A percentile compares a stretch with the other conserved stretches of the same genome.
These are phyloP conservation scores for Phlyctochytrium arcticum DNA, from an alignment of 192 early-diverging fungal species.

Conservation along the genomic window DNA sequence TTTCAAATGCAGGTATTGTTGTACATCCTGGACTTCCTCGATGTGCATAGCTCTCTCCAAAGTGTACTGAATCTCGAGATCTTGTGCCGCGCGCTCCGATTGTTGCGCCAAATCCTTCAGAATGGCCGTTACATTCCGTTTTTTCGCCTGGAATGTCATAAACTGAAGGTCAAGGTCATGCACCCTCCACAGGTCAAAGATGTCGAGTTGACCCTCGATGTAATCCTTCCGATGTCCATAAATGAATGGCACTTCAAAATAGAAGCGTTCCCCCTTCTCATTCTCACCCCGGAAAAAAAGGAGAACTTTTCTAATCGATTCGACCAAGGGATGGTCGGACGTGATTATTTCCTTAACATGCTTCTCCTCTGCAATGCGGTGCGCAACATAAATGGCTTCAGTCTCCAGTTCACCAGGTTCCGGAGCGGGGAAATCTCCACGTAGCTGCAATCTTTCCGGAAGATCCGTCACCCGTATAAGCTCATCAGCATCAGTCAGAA, in stretches of 20 bases:
- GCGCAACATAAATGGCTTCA: slow-evolving; percentile 32
- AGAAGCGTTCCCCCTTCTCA: slow-evolving; percentile 3
- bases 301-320: slow-evolving; percentile 52
- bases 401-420: slow-evolving; percentile 33
- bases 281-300: slow-evolving; percentile 66
- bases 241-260: slow-evolving; percentile 88
- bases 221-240: slow-evolving; percentile 81
- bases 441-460: slow-evolving; percentile 75
- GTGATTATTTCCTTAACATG: not conserved
- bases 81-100: slow-evolving; percentile 45
- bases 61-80: slow-evolving; percentile 41
- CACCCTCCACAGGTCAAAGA: slow-evolving; percentile 82
- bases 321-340: slow-evolving; percentile 6
- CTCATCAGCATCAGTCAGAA: slow-evolving; percentile 92
- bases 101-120: slow-evolving; percentile 43
- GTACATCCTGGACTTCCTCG: slow-evolving; percentile 42
- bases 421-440: slow-evolving; percentile 24
- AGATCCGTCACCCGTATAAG: slow-evolving; percentile 81
- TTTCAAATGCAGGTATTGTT: slow-evolving; percentile 47
- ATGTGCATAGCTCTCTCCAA: slow-evolving; percentile 25
- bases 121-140: slow-evolving; percentile 9
- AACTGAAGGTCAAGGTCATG: slow-evolving; percentile 80
- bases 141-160: slow-evolving; percentile 63
- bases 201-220: slow-evolving; percentile 65
- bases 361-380: slow-evolving; percentile 9